These are phyloP conservation scores for Gardenia jasminoides DNA, from an alignment of 257 asterid species.

Conservation along the genomic window DNA sequence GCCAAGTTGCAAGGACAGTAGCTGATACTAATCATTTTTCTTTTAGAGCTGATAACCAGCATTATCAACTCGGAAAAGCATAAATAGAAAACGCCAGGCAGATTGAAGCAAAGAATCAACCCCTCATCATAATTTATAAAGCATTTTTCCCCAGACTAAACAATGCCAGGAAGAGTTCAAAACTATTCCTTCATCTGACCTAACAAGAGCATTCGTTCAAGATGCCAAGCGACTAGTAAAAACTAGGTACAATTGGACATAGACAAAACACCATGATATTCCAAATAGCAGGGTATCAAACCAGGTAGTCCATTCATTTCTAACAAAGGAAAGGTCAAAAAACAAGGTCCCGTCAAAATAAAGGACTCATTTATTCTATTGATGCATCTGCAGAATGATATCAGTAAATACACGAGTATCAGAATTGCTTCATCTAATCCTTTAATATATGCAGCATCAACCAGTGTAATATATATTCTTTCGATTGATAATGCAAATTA, in stretches of 20 bases:
- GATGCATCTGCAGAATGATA: background rate
- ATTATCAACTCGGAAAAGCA: background rate
- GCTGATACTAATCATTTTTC: no score
- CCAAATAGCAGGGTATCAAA: background rate
- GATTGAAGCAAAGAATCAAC: background rate
- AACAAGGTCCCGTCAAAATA: background rate
- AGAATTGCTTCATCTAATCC: background rate
- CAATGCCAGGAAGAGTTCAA: background rate
- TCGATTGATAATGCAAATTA: background rate
- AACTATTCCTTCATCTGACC: background rate
- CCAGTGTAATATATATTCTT: background rate
- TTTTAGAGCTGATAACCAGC: background rate
- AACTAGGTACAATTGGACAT: background rate
- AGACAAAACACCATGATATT: background rate
- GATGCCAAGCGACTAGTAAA: background rate
- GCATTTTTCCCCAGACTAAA: background rate
- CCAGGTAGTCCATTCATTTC: background rate
- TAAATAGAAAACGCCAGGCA: background rate
- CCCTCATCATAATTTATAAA: background rate
- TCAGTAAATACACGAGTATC: background rate
- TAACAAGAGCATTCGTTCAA: background rate
- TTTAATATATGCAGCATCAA: background rate
- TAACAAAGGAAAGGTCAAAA: background rate
- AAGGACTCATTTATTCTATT: background rate
- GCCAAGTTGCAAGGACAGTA: background rate